Evolutionary conservation across 768 basidiomycete species (phyloP), one percentile per base, ranked within the genome.

Genomic region (Lactarius pseudohatsudake): DNA sequence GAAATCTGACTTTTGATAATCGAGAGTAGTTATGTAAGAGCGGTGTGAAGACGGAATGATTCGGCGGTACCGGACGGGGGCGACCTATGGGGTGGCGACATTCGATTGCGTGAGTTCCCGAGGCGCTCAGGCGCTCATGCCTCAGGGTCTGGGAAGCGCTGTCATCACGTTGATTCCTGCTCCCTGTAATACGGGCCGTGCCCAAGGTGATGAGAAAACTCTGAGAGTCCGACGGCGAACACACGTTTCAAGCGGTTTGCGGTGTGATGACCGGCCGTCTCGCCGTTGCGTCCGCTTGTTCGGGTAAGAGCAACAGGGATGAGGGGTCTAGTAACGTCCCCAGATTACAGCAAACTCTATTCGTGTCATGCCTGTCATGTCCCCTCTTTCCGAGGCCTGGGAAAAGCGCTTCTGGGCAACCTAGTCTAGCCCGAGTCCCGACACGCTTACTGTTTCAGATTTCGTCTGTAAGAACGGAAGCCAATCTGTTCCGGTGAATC

Each of bases 11-110:
- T 41, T 66, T 62, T 40, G 62, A 53, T 36, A 66, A 53, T 57
- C 45, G 56, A 58, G 41, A 40, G 38, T 8, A 32, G 65, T 66
- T 66, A 66, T 66, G 65, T 66, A 66, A 66, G 61, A 15, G 28
- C 45, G 50, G 65, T 66, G 65, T 26, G 65, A 66, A 45, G 30
- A 28, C 60, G 43, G 60, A 38, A 36, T 50, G 36, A 32, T 62
- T 66, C 60, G 65, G 61, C 65, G 61, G 40, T 59, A 66, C 38
- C 32, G 47, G 30, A 38, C n/a, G 18, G 32, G 30, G 54, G 59
- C 22, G 50, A 53, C 65, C 61, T 62, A 66, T 66, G 20, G 43
- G 56, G 45, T 66, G 16, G 47, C 55, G 56, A 34, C 43, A 41
- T 47, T 32, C 55, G 28, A 40, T 45, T 58, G 47, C 56, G 56